A percentile compares a stretch with the other conserved stretches of the same genome.
Evolutionary conservation across 495 filamentous ascomycete genomes (phyloP).

Genomic region (Xylona heveae): DNA sequence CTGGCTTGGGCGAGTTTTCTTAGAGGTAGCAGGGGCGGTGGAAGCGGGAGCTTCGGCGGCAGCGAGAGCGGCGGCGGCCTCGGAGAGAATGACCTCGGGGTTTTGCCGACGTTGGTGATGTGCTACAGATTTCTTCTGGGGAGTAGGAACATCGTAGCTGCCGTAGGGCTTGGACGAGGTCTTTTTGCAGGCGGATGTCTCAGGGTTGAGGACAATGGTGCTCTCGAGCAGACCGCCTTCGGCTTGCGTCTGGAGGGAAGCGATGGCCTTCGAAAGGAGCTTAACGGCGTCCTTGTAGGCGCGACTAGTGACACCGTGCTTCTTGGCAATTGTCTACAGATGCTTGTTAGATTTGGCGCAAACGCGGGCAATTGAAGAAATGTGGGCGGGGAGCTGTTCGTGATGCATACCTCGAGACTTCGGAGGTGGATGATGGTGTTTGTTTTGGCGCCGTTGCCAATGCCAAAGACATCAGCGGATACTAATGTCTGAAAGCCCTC

Average conservation of each 20-base stretch:
- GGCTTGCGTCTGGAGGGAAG: not conserved
- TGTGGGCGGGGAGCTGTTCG: too few species aligned
- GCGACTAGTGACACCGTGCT: slow-evolving; percentile 1
- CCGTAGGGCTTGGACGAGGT: slow-evolving; percentile 9
- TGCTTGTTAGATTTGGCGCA: not conserved
- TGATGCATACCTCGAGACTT: too few species aligned
- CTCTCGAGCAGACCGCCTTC: not conserved
- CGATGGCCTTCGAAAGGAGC: not conserved
- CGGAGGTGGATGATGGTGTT: too few species aligned
- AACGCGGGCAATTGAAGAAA: too few species aligned
- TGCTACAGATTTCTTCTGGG: not conserved
- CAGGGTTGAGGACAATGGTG: slow-evolving; percentile 12
- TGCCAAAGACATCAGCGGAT: too few species aligned
- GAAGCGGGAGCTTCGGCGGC: slow-evolving; percentile 5
- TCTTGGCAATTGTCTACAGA: not conserved
- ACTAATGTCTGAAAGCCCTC: too few species aligned
- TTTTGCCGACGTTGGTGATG: slow-evolving; percentile 8
- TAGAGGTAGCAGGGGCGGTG: slow-evolving; percentile 7
- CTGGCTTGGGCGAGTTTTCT: too few species aligned
- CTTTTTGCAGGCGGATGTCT: slow-evolving; percentile 8
- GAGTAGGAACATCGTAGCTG: slow-evolving; percentile 8
- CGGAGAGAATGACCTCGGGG: slow-evolving; percentile 11
- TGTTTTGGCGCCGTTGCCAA: too few species aligned
- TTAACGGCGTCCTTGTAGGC: slow-evolving; percentile 3
- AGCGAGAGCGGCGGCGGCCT: slow-evolving; percentile 3